Evolutionary conservation across 2,329 filamentous ascomycete species (phyloP), one percentile per base, ranked within the genome.

Genomic region (Aciculosporium take): DNA sequence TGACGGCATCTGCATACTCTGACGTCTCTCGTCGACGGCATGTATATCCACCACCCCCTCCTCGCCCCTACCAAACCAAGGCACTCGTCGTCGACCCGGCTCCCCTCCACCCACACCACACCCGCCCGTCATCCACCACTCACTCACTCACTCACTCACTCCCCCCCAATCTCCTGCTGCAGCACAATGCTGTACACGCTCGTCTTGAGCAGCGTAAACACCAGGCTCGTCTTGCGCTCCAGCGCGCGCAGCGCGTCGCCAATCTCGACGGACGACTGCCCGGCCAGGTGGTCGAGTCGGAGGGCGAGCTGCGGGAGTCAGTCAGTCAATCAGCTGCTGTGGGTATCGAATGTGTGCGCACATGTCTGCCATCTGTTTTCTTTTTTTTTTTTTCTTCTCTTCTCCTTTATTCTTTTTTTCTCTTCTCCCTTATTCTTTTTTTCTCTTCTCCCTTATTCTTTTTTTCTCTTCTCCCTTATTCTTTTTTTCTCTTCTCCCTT

Each of bases 101-200:
- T n/a, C 30, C 3, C 27, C 8, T 20, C 23, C 21, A 5, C 18
- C 23, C 7, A 7, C 15, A 18, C 29, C n/a, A 31, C 12, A 15
- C 4, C 9, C 21, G 2, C 8, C 23, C 8, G n/a, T n/a, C n/a
- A n/a, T n/a, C n/a, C n/a, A n/a, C n/a, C 21, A 5, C 9, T 25
- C n/a, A 1, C 34, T 10, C 12, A 12, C 12, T 12, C 58, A 20
- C 55, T 67, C 56, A 66, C 63, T 50, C 70, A 69, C 37, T 76
- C 82, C 62, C 80, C 84, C 48, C 81, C 79, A 54, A 94, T 86
- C 72, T 96, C 85, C 72, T 96, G 89, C 72, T 98, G 89, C 67
- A 98, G 62, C 46, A 98, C 88, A 66, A 98, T 98, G 58, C 84
- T 94, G 66, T 98, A 98, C 48, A 98, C 91, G 61, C 89, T 96